Evolutionary conservation across 345 rosid genomes (phyloP), one percentile per base, ranked within the genome.

Genomic region (Pseudoturritis turrita): DNA sequence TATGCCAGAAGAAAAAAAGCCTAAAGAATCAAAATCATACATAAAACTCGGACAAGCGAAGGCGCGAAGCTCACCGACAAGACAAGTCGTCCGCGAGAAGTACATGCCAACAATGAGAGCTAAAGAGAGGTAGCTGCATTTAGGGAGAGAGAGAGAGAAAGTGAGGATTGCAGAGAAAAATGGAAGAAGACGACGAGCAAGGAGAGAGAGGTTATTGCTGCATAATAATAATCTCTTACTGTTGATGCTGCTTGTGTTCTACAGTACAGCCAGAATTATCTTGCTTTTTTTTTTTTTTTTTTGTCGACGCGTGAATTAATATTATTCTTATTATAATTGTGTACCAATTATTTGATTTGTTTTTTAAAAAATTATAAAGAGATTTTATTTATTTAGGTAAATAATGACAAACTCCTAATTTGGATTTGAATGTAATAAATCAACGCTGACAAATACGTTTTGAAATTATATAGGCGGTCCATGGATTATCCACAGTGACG

Each of bases 241-340:
- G 79, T 60, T 75, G 64, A 53, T 75, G 78, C 63, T 75, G 41
- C 74, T 75, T 60, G 78, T 60, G 51, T 15, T 5, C n/a, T 58
- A 74, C 78, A 66, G 47, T 58, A 50, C 15, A 52, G 10, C 72
- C 0, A 28, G 13, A 18, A 47, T 66, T 74, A 74, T 73, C 57
- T 46, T 72, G 23, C 4, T 12, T 72, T 13, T 43, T 17, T 3
- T 7, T 65, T 47, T 45, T 47, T 62, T 40, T 47, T 65, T 62
- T 40, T 33, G 57, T 47, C 76, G 47, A 62, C 70, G 39, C 76
- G 31, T 52, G 26, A 62, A 62, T 62, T n/a, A n/a, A 10, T 41
- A 43, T 51, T 25, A 13, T n/a, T 28, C 25, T 39, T 31, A 52
- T 50, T 50, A 50, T 58, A 45, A 56, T n/a, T n/a, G n/a, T n/a